Evolutionary conservation across 441 rosid species (phyloP).

Genomic region (Cnidoscolus chayamansa): DNA sequence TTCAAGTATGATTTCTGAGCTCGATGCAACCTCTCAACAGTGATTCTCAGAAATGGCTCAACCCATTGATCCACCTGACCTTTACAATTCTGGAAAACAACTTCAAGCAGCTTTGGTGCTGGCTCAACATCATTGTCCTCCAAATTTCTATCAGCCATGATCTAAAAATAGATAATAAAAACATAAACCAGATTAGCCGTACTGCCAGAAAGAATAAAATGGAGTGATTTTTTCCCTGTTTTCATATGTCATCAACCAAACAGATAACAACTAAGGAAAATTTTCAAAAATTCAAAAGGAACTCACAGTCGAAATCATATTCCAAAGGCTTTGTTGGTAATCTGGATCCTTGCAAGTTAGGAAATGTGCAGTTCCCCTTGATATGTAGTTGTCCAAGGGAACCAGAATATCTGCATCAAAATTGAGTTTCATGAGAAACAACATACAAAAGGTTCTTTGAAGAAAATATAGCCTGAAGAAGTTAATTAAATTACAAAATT

Average conservation of each 20-base stretch:
- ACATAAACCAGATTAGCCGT: slow-evolving; percentile 4
- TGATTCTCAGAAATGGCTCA: slow-evolving; percentile 84
- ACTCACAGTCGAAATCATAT: slow-evolving; percentile 79
- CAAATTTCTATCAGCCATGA: slow-evolving; percentile 77
- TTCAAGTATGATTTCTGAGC: slow-evolving; percentile 78
- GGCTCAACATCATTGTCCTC: slow-evolving; percentile 92
- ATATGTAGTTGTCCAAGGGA: slow-evolving; percentile 88
- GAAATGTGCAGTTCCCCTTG: slow-evolving; percentile 83
- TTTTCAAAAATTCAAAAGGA: slow-evolving; percentile 2
- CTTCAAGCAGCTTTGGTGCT: slow-evolving; percentile 91
- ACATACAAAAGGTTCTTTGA: background rate
- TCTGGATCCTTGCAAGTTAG: slow-evolving; percentile 81
- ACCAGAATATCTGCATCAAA: slow-evolving; percentile 73
- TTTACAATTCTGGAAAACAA: slow-evolving; percentile 88
- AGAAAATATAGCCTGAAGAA: background rate
- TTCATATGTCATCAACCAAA: background rate
- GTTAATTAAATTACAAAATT: background rate
- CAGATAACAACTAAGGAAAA: background rate
- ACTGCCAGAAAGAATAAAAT: background rate
- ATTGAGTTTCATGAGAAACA: slow-evolving; percentile 23
- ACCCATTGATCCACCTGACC: slow-evolving; percentile 97
- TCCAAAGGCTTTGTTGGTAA: slow-evolving; percentile 97
- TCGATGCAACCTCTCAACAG: slow-evolving; percentile 71
- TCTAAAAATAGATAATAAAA: slow-evolving; percentile 37
- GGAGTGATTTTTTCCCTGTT: background rate